Conservation (phyloP, 2,329 filamentous ascomycete genomes). For the Immersiporthe knoxdaviesiana region DNA sequence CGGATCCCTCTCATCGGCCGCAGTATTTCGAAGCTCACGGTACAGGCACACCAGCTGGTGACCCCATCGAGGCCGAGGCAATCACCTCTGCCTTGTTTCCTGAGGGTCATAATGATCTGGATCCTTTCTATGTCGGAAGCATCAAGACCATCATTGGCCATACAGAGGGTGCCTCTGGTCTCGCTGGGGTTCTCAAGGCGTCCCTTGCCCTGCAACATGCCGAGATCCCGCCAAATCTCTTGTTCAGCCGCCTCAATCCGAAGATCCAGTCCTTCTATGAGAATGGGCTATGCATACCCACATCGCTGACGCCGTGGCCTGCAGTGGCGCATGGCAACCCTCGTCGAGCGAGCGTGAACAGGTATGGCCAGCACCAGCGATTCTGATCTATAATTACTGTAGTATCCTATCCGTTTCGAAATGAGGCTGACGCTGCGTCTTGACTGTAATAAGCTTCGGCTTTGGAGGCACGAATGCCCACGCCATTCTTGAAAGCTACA, state of each 20-base stretch:
- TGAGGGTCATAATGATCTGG: not conserved
- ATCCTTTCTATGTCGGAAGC: constrained; percentile 35
- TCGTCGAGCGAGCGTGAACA: constrained; percentile 8
- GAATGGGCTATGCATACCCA: constrained; percentile 30
- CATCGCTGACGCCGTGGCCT: not conserved
- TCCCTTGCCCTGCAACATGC: constrained; percentile 41
- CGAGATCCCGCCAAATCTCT: constrained; percentile 41
- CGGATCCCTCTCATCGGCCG: constrained; percentile 35
- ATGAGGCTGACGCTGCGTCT: not conserved
- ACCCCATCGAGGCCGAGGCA: constrained; percentile 40
- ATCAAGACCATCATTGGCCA: constrained; percentile 46
- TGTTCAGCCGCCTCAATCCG: constrained; percentile 40
- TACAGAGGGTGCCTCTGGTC: constrained; percentile 34
- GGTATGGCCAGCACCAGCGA: not conserved
- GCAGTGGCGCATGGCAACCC: not conserved
- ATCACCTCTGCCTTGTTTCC: constrained; percentile 39
- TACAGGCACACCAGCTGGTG: constrained; percentile 31
- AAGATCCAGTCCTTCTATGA: constrained; percentile 37
- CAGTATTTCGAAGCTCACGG: constrained; percentile 48
- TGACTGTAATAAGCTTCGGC: not conserved
- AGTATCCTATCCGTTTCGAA: no score
- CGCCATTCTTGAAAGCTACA: not conserved
- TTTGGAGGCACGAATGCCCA: no score
- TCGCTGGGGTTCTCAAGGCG: constrained; percentile 49
- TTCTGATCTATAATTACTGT: no score